phyloP scores from a whole-genome alignment of 2,329 filamentous ascomycete genomes.

The Immersiporthe knoxdaviesiana region DNA sequence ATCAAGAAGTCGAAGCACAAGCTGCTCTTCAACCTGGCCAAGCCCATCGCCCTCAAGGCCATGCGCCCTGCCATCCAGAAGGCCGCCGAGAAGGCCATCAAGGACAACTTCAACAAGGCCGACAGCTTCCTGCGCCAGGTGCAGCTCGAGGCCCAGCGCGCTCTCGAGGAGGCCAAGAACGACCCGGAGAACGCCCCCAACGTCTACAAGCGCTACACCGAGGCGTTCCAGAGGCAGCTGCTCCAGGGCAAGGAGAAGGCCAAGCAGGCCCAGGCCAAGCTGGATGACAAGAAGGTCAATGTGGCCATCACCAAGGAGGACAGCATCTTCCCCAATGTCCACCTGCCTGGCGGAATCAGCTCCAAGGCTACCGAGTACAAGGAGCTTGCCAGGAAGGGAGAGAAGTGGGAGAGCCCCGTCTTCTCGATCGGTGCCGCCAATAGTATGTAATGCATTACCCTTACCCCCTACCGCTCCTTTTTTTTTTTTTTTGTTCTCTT shows the following conservation, averaged over 20 bases:
- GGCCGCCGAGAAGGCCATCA: conserved; percentile 86
- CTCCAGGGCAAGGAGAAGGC: conserved; percentile 80
- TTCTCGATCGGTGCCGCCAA: conserved; percentile 83
- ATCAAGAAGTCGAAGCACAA: conserved; percentile 96
- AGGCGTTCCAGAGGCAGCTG: conserved; percentile 73
- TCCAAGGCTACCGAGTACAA: conserved; percentile 94
- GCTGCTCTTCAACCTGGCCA: conserved; percentile 81
- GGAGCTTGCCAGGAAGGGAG: conserved; percentile 83
- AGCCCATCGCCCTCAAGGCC: conserved; percentile 82
- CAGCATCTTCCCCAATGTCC: conserved; percentile 84
- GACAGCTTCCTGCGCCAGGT: conserved; percentile 76
- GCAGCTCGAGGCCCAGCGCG: conserved; percentile 80
- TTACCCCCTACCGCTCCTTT: too few relatives aligned
- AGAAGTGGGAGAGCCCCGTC: conserved; percentile 92
- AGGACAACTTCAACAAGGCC: conserved; percentile 75
- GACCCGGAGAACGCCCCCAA: conserved; percentile 76
- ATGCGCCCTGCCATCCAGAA: conserved; percentile 85
- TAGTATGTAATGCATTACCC: conserved; percentile 35
- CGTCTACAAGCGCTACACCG: conserved; percentile 84
- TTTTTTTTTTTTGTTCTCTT: too few relatives aligned
- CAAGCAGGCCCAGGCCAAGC: conserved; percentile 56
- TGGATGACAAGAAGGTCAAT: conserved; percentile 74
- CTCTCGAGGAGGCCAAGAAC: conserved; percentile 64
- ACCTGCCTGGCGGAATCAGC: conserved; percentile 84
- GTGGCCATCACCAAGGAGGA: conserved; percentile 85